Base-by-base conservation (phyloP, 2,329 filamentous ascomycete species). In the Neophaeococcomyces aloes region DNA sequence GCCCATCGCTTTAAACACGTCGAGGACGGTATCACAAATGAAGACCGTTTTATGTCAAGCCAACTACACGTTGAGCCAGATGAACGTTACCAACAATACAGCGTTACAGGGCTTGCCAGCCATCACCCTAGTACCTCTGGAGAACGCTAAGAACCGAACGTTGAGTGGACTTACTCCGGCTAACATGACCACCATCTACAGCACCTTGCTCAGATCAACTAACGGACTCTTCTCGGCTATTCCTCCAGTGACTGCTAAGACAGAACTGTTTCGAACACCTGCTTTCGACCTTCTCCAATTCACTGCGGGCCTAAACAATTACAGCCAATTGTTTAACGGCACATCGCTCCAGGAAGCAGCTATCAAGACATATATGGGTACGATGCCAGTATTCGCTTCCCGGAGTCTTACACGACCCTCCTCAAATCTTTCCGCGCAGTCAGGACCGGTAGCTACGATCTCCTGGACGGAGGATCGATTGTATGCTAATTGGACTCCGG, bases 81-180 rank as follows among this genome's bases (percentile, higher is more conserved):
- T 48, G 23, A 50, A 49, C 34, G 33, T 55, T 15, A 52, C 42
- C 14, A 52, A 53, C 39, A 47, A 53, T 19, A 55, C 51, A 21
- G 47, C 36, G 17, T 19, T 49, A 17, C 25, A 48, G 13, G 52
- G 43, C 21, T 13, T 42, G 7, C 15, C 30, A 15, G 39, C 39
- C 3, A 42, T 50, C 8, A 45, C 47, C 14, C 27, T 52, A 14
- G 30, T 36, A 14, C 35, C 45, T 11, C 39, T 56, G 25, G 55
- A 56, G 38, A 57, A 56, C 17, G 49, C 52, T 23, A 53, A 50
- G 29, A 56, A 57, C 44, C 56, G 56, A 45, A 60, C 57, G 8
- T 48, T 61, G 30, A 30, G 45, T 37, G 48, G 21, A 10, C 57
- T 58, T 46, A 52, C 52, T 13, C 29, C 41, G 21, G 50, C 51